These are phyloP conservation scores for Aspergillus glaucus DNA, from an alignment of 2,329 filamentous ascomycete species.

Conservation along the genomic window DNA sequence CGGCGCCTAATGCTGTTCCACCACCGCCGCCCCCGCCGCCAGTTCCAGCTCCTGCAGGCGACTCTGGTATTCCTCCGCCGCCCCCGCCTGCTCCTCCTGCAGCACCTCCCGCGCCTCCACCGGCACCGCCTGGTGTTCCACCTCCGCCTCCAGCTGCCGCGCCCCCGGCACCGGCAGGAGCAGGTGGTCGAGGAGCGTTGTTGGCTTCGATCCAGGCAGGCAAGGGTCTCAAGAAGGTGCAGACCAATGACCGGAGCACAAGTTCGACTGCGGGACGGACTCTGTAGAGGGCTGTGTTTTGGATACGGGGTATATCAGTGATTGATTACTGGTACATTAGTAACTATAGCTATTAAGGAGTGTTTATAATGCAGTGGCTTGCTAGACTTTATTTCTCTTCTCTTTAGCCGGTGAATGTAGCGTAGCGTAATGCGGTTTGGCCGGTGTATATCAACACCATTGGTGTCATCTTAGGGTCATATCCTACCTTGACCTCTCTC, in stretches of 20 bases:
- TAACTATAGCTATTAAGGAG: neutral
- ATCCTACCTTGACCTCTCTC: too few species aligned
- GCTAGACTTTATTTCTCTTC: neutral
- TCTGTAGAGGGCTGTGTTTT: slow-evolving; percentile 23
- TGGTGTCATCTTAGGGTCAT: too few species aligned
- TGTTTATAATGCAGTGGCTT: neutral
- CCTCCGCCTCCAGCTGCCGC: slow-evolving; percentile 36
- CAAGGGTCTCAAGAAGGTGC: slow-evolving; percentile 72
- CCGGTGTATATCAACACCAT: too few species aligned
- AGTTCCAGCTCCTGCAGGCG: slow-evolving; percentile 39
- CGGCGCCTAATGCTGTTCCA: slow-evolving; percentile 22
- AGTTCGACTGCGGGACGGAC: slow-evolving; percentile 72
- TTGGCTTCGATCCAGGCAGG: slow-evolving; percentile 79
- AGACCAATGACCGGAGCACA: slow-evolving; percentile 78
- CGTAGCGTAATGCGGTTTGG: too few species aligned
- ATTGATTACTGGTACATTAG: neutral
- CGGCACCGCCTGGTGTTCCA: slow-evolving; percentile 29
- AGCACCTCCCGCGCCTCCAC: slow-evolving; percentile 30
- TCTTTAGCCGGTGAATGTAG: too few species aligned
- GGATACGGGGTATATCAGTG: neutral
- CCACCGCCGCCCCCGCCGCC: slow-evolving; percentile 32
- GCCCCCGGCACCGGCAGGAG: slow-evolving; percentile 31
- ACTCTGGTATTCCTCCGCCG: slow-evolving; percentile 19
- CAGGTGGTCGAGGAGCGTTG: slow-evolving; percentile 52
- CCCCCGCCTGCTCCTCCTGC: slow-evolving; percentile 23